phyloP scores from a whole-genome alignment of 2,329 filamentous ascomycete genomes.

The Monilinia laxa region DNA sequence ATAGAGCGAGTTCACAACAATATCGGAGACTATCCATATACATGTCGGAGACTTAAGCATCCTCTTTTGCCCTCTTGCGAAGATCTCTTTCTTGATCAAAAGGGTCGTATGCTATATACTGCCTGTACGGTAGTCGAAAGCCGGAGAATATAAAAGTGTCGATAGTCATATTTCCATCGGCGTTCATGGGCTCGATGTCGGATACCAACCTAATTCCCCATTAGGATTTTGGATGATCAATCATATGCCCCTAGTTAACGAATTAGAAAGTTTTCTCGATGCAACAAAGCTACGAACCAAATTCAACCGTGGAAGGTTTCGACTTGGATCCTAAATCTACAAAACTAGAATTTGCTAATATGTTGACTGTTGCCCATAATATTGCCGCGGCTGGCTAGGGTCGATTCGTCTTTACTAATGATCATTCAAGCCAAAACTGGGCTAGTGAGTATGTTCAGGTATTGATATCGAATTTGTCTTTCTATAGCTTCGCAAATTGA shows the following conservation, averaged over 20 bases:
- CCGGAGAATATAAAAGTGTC: constrained; percentile 31
- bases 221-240: constrained; percentile 42
- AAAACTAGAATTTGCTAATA: constrained; percentile 37
- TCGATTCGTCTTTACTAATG: constrained; percentile 42
- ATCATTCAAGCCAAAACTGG: constrained; percentile 38
- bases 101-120: constrained; percentile 35
- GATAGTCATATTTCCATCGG: constrained; percentile 36
- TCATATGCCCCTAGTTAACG: constrained; percentile 39
- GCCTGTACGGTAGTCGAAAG: constrained; percentile 30
- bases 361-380: constrained; percentile 35
- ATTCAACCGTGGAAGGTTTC: constrained; percentile 43
- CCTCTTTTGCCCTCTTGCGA: constrained; percentile 36
- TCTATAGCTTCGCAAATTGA: constrained; percentile 24
- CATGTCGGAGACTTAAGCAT: constrained; percentile 33
- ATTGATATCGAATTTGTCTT: background rate
- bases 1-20: constrained; percentile 37
- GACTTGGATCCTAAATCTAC: constrained; percentile 34
- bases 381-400: constrained; percentile 40
- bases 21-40: constrained; percentile 40
- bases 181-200: constrained; percentile 42
- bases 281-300: constrained; percentile 40
- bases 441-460: background rate
- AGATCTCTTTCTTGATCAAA: constrained; percentile 38
- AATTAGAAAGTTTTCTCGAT: constrained; percentile 39
- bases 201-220: constrained; percentile 29